A percentile compares a stretch with the other conserved stretches of the same genome.
Conservation (phyloP, 371 early-diverging fungal genomes). For the Saksenaea vasiformis region DNA sequence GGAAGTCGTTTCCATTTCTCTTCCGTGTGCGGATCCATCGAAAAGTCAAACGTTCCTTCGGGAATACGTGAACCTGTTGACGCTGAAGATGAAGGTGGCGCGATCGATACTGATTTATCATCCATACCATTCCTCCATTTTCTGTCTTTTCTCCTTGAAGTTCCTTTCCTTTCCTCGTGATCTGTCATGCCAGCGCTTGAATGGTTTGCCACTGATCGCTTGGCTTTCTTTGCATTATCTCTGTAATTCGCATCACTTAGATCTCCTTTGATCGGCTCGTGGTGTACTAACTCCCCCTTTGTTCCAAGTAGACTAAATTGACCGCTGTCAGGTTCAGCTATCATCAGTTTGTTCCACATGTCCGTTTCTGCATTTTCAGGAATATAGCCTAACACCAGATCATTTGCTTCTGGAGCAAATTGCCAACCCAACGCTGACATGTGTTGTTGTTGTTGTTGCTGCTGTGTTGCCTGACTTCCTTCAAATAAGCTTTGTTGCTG, state of each 20-base stretch:
- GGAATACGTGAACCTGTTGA: constrained; percentile 8
- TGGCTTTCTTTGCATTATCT: constrained; percentile 24
- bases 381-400: not conserved
- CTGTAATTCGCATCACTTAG: constrained; percentile 13
- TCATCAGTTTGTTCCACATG: not conserved
- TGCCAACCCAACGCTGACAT: constrained; percentile 13
- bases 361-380: not conserved
- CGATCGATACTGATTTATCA: not conserved
- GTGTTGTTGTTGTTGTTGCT: too few relatives aligned
- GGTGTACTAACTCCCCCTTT: not conserved
- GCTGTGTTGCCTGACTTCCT: not conserved
- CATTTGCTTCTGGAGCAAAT: constrained; percentile 8
- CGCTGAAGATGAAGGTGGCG: not conserved
- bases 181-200: not conserved
- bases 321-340: not conserved
- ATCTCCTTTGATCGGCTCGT: not conserved
- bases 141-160: constrained; percentile 12
- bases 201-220: constrained; percentile 8
- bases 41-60: constrained; percentile 17
- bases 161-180: constrained; percentile 8
- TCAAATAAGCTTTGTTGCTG: not conserved
- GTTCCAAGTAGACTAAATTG: not conserved
- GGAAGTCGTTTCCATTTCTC: constrained; percentile 15
- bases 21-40: constrained; percentile 11
- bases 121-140: constrained; percentile 13